Evolutionary conservation across 179 eudicot genomes (phyloP).

Genomic region (Spinacia oleracea): DNA sequence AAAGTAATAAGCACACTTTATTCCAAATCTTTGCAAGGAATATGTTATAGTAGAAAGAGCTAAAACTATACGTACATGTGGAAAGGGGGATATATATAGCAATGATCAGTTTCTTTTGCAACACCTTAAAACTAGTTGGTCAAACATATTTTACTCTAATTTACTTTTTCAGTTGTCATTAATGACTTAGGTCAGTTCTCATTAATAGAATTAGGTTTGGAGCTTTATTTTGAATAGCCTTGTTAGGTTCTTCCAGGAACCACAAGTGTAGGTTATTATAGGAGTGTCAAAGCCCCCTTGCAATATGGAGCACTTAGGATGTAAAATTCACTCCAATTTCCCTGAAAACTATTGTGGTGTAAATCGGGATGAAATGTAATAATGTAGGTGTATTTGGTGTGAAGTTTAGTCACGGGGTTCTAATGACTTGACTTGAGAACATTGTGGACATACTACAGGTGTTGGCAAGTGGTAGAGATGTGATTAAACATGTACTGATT

Average conservation of each 20-base stretch:
- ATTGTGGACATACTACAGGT: background rate
- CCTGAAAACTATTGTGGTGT: background rate
- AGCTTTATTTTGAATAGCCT: background rate
- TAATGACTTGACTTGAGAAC: background rate
- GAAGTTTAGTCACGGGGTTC: background rate
- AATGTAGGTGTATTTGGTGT: background rate
- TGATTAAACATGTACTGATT: background rate
- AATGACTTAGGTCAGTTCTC: too few species aligned
- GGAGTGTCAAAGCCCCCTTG: background rate
- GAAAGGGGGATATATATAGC: background rate
- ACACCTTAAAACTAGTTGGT: background rate
- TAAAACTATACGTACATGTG: background rate
- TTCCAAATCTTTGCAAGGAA: background rate
- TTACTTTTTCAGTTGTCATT: background rate
- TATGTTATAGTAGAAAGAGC: background rate
- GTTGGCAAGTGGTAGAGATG: background rate
- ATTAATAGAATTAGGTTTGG: too few species aligned
- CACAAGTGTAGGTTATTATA: background rate
- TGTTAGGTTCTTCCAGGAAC: background rate
- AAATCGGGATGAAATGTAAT: background rate
- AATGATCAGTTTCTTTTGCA: background rate
- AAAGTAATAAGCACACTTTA: background rate
- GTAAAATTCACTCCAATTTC: background rate
- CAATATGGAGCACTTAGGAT: background rate
- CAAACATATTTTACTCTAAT: background rate